These are phyloP conservation scores for Aspergillus flavus DNA, from an alignment of 2,329 filamentous ascomycete genomes.

Conservation along the genomic window DNA sequence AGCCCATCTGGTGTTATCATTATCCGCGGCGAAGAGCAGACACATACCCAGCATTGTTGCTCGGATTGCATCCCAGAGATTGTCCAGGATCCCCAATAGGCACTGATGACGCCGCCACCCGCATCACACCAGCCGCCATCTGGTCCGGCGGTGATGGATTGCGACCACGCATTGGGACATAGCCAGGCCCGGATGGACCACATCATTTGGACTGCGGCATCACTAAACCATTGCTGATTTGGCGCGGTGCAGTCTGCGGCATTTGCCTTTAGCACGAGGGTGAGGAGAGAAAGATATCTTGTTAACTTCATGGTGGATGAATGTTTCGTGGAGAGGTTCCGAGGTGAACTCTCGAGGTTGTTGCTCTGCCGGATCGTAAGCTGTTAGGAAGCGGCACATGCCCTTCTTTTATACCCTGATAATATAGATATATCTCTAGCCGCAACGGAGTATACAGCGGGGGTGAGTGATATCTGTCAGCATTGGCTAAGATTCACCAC, in stretches of 20 bases:
- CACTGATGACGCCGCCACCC: constrained; percentile 8
- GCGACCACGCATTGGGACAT: constrained; percentile 12
- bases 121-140: constrained; percentile 14
- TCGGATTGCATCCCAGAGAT: constrained; percentile 11
- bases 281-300: not conserved
- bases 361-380: not conserved
- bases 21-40: not conserved
- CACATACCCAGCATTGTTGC: constrained; percentile 13
- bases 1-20: not conserved
- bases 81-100: constrained; percentile 9
- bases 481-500: not conserved
- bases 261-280: constrained; percentile 1
- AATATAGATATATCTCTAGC: not conserved
- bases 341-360: not conserved
- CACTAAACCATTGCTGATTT: constrained; percentile 12
- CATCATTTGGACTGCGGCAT: constrained; percentile 14
- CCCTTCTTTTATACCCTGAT: not conserved
- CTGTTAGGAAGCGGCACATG: not conserved
- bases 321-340: not conserved
- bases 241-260: constrained; percentile 12
- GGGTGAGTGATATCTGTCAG: not conserved
- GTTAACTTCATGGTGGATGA: constrained; percentile 4
- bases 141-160: constrained; percentile 6
- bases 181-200: constrained; percentile 15
- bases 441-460: not conserved